Evolutionary conservation across 805 yeast species (phyloP).

Genomic region (Pichia sporocuriosa): DNA sequence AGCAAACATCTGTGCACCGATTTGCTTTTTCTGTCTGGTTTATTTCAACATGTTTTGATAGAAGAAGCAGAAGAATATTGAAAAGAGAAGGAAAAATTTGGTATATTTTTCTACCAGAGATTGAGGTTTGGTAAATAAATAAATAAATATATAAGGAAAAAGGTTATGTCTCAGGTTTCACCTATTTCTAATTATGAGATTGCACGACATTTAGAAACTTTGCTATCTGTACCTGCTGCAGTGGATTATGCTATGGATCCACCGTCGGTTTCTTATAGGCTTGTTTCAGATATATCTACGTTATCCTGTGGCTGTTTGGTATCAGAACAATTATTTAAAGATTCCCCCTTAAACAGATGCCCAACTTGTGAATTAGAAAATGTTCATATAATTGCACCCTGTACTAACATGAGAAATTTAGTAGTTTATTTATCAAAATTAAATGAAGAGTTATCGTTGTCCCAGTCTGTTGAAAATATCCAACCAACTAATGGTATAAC

Average conservation of each 20-base stretch:
- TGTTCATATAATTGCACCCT: conserved; percentile 25
- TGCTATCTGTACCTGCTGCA: conserved; percentile 19
- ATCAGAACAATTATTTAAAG: conserved; percentile 26
- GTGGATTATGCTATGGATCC: conserved; percentile 21
- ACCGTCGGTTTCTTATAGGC: conserved; percentile 16
- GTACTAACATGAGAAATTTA: conserved; percentile 30
- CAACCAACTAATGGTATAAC: no score
- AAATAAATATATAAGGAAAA: no score
- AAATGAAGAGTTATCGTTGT: conserved; percentile 11
- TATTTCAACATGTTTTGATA: no score
- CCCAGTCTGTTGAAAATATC: no score
- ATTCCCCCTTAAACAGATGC: conserved; percentile 19
- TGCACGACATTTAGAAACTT: conserved; percentile 13
- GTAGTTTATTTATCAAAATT: conserved; percentile 11
- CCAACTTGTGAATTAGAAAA: conserved; percentile 30
- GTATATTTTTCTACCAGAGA: no score
- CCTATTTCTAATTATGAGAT: no score
- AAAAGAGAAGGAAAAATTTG: no score
- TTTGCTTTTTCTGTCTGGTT: no score
- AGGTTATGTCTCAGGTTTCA: no score
- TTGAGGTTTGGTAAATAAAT: no score
- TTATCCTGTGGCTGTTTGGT: conserved; percentile 37
- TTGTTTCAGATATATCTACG: conserved; percentile 27
- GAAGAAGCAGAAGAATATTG: no score
- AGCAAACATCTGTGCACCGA: no score